Base-by-base conservation (phyloP, 2,329 filamentous ascomycete genomes). In the Epichloe glyceriae region DNA sequence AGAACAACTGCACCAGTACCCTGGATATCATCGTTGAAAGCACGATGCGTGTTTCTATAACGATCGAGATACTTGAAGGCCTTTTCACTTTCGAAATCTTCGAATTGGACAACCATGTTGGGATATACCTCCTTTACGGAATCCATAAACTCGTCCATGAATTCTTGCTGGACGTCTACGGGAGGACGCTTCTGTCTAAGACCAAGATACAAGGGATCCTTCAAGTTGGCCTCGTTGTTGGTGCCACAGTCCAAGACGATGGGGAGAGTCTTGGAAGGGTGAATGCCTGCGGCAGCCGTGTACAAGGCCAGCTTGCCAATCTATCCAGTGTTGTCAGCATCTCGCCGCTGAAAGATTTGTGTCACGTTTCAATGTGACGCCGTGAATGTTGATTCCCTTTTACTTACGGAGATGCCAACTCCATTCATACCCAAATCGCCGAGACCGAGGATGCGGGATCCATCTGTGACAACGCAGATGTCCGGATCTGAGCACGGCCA, bases 21-120 rank as follows among this genome's bases (percentile, higher is more conserved):
- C 74, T 97, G 91, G 64, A 98, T 93, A 65, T 98, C 91, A 64
- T 97, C 93, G 69, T 97, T 97, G 80, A 98, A 98, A 77, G 88
- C 94, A 68, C 87, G 90, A 75, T 95, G 91, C 57, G 76, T 79
- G 65, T 90, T 76, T 60, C 88, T 85, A 72, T 97, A 97, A 54
- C 88, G 82, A 65, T 93, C 86, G 40, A 97, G 79, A 62, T 94
- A 91, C 55, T 86, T 85, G 79, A 97, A 98, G 45, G 93, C 91
- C 70, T 83, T 83, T 59, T 80, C 77, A 62, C 91, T 95, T 75
- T 97, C 95, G 70, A 95, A 97, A 65, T 97, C 93, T 68, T 97
- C 91, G 61, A 95, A 97, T 67, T 97, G 93, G 55, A 97, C 87
- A 44, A 84, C 69, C 80, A 77, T 83, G 14, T 76, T 70, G 30